Evolutionary conservation across 257 asterid species (phyloP).

Genomic region (Coffea eugenioides): DNA sequence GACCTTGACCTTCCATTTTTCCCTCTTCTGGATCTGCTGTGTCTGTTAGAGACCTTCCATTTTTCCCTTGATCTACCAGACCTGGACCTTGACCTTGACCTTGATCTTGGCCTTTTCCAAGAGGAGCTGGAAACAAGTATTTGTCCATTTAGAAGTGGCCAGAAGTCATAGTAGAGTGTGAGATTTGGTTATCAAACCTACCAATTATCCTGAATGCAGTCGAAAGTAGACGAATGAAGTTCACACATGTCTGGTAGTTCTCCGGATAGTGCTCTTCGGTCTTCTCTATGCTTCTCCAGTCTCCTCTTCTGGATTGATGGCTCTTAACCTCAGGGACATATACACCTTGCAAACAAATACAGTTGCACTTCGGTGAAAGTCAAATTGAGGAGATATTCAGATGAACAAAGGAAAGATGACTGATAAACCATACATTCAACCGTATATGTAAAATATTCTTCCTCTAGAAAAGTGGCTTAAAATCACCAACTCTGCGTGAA

Average conservation of each 20-base stretch:
- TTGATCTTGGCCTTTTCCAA: neutral
- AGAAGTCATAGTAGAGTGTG: neutral
- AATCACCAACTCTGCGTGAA: neutral
- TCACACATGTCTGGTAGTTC: conserved; percentile 39
- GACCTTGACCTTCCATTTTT: too few relatives aligned
- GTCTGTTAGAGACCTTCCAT: too few relatives aligned
- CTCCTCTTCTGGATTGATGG: neutral
- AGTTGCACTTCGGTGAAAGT: neutral
- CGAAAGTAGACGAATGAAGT: conserved; percentile 21
- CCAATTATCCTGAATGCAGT: conserved; percentile 11
- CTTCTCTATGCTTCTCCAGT: too few relatives aligned
- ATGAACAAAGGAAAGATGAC: neutral
- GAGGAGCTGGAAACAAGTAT: conserved; percentile 18
- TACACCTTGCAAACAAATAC: neutral
- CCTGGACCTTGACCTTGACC: too few relatives aligned
- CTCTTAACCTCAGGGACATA: conserved; percentile 8
- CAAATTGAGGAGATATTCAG: neutral
- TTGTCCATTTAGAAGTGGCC: conserved; percentile 1
- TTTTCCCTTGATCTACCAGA: too few relatives aligned
- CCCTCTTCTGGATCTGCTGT: neutral
- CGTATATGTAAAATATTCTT: neutral
- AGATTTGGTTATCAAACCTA: neutral
- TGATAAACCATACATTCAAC: neutral
- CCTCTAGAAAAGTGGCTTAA: neutral
- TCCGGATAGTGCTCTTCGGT: conserved; percentile 21